A percentile compares a stretch with the other conserved stretches of the same genome.
These are phyloP conservation scores for Cyberlindnera maclurae DNA, from an alignment of 805 yeast genomes.

Conservation along the genomic window DNA sequence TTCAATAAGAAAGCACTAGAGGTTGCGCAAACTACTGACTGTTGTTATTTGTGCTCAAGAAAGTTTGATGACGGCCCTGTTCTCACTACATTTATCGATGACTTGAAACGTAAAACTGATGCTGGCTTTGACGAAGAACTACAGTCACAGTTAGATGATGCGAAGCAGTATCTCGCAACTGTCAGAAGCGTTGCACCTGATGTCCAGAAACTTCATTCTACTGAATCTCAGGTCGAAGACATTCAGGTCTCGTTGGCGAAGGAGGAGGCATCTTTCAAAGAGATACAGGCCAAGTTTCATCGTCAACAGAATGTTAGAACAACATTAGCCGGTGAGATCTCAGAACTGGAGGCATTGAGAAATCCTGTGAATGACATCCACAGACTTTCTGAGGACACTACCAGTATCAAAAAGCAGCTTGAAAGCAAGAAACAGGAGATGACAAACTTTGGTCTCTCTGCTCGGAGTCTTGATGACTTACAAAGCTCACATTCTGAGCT, in stretches of 20 bases:
- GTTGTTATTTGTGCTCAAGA: slow-evolving; percentile 70
- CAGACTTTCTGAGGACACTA: slow-evolving; percentile 28
- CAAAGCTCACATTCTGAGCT: slow-evolving; percentile 37
- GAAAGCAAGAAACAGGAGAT: slow-evolving; percentile 28
- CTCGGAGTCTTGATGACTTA: slow-evolving; percentile 36
- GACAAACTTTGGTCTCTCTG: slow-evolving; percentile 29
- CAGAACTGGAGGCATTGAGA: slow-evolving; percentile 13
- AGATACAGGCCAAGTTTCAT: not conserved
- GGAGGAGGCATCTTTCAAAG: slow-evolving; percentile 9
- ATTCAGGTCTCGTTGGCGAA: slow-evolving; percentile 10
- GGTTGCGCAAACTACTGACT: slow-evolving; percentile 46
- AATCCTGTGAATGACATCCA: slow-evolving; percentile 29
- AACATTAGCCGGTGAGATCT: not conserved
- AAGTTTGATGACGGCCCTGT: slow-evolving; percentile 40
- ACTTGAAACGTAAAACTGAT: slow-evolving; percentile 26
- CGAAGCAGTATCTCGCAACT: slow-evolving; percentile 24
- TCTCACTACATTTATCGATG: slow-evolving; percentile 21
- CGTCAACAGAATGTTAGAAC: not conserved
- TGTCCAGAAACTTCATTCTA: slow-evolving; percentile 17
- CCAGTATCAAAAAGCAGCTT: slow-evolving; percentile 24
- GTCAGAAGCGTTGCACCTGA: slow-evolving; percentile 25
- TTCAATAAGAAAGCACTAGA: slow-evolving; percentile 67
- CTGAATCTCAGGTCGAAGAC: slow-evolving; percentile 9
- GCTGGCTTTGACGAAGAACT: slow-evolving; percentile 27
- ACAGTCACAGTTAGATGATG: slow-evolving; percentile 26